These are phyloP conservation scores for Elsinoe batatas DNA, from an alignment of 2,329 filamentous ascomycete species.

Conservation along the genomic window DNA sequence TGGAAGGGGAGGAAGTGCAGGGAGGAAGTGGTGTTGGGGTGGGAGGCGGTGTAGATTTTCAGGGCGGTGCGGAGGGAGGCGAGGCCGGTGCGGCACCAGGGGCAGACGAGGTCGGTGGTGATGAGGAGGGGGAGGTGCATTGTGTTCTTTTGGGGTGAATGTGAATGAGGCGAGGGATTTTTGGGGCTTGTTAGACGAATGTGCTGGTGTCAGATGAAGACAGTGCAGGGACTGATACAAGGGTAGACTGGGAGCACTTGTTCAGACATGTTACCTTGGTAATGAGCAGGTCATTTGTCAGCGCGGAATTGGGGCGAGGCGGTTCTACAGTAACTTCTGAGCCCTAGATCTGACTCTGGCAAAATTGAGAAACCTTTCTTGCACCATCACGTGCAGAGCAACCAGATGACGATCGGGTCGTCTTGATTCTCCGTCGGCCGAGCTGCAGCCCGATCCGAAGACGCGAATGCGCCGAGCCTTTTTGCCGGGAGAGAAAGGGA, in stretches of 20 bases:
- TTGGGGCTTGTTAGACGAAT: too few species aligned
- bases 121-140: not conserved
- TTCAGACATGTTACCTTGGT: too few species aligned
- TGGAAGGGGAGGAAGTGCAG: constrained; percentile 73
- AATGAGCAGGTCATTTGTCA: too few species aligned
- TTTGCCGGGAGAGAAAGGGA: not conserved
- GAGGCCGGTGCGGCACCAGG: constrained; percentile 69
- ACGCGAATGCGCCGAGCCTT: not conserved
- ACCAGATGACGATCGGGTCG: too few species aligned
- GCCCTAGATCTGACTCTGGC: too few species aligned
- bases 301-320: not conserved
- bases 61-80: constrained; percentile 66
- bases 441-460: not conserved
- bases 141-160: not conserved
- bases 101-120: constrained; percentile 65
- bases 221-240: too few species aligned
- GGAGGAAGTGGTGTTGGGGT: constrained; percentile 57
- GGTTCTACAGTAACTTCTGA: too few species aligned
- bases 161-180: not conserved
- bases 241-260: too few species aligned
- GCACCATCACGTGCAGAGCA: too few species aligned
- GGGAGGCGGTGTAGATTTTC: constrained; percentile 45
- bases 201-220: too few species aligned
- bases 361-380: too few species aligned
- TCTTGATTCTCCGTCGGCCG: not conserved